Base-by-base conservation (phyloP, 2,329 filamentous ascomycete genomes). In the Pseudogymnoascus sp. region DNA sequence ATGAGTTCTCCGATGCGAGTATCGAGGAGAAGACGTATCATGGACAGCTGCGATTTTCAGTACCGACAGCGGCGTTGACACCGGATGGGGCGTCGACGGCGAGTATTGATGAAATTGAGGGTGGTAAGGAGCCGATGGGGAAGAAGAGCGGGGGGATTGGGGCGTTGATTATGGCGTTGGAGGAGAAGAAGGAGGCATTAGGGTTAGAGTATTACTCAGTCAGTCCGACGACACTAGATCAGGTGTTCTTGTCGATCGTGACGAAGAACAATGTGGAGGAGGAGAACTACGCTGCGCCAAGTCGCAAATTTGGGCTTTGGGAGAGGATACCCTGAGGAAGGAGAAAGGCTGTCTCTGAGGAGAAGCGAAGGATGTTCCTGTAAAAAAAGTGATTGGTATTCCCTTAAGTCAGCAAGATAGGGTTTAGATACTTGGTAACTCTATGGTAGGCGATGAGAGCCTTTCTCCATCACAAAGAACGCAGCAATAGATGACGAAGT, bases 241-340 rank as follows among this genome's bases (percentile, higher is more conserved):
- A 96, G 75, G 92, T 97, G 0, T 97, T 97, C 75, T 75, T 97
- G 73, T 83, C 83, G 26, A 95, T 97, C 72, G 91, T 96, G 0
- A 87, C 88, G 1, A 84, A 86, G 74, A 89, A 96, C 73, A 86
- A 92, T 73, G 83, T 93, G 6, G 80, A 87, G 67, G 91, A 96
- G 73, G 92, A 93, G 76, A 82, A 83, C 19, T 83, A 82, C 60
- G 78, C 50, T 6, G 16, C 33, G 6, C 35, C 33, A 6, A 60
- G 43, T 6, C 31, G n/a, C 1, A 19, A 22, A 11, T 8, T 60
- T 3, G 33, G 38, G n/a, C 19, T 60, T 41, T 24, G 59, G 31
- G 19, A 31, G 46, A 56, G 4, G 50, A 33, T 56, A 19, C 50
- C 50, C 28, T 56, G 50, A 28, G 50, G 50, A 6, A 56, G 33